Evolutionary conservation across 345 rosid species (phyloP), one percentile per base, ranked within the genome.

Genomic region (Iberis pinnata): DNA sequence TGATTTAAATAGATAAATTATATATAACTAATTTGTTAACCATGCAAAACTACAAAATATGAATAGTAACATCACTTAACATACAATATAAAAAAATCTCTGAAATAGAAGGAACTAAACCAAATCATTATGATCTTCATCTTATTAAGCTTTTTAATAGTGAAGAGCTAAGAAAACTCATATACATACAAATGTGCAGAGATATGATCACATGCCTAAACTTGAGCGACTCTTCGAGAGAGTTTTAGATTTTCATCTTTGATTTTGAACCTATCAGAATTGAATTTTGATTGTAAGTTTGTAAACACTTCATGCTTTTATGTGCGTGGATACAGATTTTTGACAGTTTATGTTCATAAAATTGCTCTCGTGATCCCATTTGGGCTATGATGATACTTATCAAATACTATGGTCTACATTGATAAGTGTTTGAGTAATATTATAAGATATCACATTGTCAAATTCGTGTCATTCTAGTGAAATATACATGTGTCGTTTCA

Each of bases 401-500:
- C 72, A 60, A 32, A 59, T 27, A 14, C 2, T 37, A 18, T 60
- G 41, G 57, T 25, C 53, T 18, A 11, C 10, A 27, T 25, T 54
- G 67, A 67, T 67, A 67, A 54, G 57, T 43, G 31, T 59, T 13
- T 31, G 32, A 31, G 33, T 12, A 22, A 47, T 45, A 39, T 45
- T 24, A 53, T 38, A 53, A 32, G 59, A 16, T 65, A 43, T 65
- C 65, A 40, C 50, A 32, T 11, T 60, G 17, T 24, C n/a, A 29
- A 43, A 22, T 5, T 22, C 48, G 71, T 60, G 61, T 47, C 66
- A 18, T 22, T 47, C 16, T 53, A 2, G 49, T 46, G 44, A 32
- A 22, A 35, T 43, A 41, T 47, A 60, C 66, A 67, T 54, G 62
- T 67, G 67, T 54, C 67, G 24, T 54, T 11, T 39, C 66, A 32